These are phyloP conservation scores for Vitis rotundifolia DNA, from an alignment of 164 flowering plant genomes.

Conservation along the genomic window DNA sequence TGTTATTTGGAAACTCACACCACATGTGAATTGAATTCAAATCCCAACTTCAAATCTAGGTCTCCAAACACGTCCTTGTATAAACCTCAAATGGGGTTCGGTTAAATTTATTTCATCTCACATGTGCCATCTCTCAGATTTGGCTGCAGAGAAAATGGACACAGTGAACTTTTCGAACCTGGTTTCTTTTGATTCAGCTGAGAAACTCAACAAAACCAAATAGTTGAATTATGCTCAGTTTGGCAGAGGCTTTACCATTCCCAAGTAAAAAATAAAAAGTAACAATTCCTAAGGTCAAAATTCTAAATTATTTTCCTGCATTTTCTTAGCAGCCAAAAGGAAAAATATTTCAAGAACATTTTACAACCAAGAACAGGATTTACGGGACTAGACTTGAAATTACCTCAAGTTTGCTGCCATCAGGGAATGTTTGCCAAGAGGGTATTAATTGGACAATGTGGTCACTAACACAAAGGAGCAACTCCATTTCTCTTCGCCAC, in stretches of 20 bases:
- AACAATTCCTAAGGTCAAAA: background rate
- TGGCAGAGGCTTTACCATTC: background rate
- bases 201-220: background rate
- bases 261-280: background rate
- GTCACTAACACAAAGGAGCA: conserved; percentile 83
- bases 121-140: no score
- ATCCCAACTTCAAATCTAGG: no score
- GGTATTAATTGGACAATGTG: conserved; percentile 93
- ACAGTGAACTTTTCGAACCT: no score
- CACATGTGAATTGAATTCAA: no score
- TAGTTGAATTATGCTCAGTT: background rate
- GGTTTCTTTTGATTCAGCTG: no score
- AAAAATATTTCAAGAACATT: background rate
- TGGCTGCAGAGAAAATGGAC: no score
- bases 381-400: background rate
- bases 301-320: background rate
- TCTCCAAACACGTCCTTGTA: no score
- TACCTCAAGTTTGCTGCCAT: conserved; percentile 94
- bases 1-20: no score
- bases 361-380: background rate
- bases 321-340: conserved; percentile 3
- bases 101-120: no score
- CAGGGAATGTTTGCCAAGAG: conserved; percentile 86
- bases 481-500: conserved; percentile 98
- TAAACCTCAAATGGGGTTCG: no score